Conservation (phyloP, 768 basidiomycete species). For the Agaricus subrufescens region DNA sequence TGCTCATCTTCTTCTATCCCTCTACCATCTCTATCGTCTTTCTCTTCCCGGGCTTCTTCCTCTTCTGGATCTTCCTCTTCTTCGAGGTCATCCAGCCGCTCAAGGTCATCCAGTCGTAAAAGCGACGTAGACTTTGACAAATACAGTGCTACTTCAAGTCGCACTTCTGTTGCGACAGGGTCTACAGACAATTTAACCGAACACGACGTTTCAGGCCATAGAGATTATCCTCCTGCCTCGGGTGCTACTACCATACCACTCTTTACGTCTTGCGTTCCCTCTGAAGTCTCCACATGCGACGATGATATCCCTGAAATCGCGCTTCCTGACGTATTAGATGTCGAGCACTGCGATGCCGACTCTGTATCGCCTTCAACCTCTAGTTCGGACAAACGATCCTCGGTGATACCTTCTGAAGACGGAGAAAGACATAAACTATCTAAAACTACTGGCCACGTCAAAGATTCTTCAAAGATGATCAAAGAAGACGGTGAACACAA, state of each 20-base stretch:
- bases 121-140: neutral
- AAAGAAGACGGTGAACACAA: neutral
- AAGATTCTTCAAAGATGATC: neutral
- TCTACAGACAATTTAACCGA: neutral
- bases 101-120: neutral
- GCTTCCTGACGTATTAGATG: neutral
- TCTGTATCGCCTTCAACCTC: neutral
- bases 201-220: neutral
- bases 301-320: slow-evolving; percentile 2
- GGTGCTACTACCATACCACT: neutral
- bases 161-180: neutral
- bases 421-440: neutral
- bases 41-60: slow-evolving; percentile 8
- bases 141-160: neutral
- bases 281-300: slow-evolving; percentile 1
- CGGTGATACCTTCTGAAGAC: neutral
- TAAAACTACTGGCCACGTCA: neutral
- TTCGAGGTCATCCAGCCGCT: slow-evolving; percentile 1
- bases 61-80: neutral
- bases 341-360: neutral
- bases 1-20: slow-evolving; percentile 1
- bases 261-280: neutral
- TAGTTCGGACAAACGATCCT: neutral
- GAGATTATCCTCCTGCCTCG: neutral
- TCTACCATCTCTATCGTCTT: slow-evolving; percentile 9